Base-by-base conservation (phyloP, 306 rosid genomes). In the Senna siamea region DNA sequence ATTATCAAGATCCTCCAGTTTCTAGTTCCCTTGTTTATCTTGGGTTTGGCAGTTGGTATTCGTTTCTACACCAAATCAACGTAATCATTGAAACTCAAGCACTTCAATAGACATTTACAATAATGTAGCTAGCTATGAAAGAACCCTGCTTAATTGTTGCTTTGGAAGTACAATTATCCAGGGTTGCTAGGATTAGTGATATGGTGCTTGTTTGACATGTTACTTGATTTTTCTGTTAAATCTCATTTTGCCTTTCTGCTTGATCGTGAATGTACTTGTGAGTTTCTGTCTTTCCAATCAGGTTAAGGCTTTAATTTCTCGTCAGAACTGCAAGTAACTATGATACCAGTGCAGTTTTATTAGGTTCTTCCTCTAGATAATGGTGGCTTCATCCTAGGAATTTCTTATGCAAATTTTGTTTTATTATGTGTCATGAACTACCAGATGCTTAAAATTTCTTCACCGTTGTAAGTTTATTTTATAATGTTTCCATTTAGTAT, bases 1-100 rank as follows among this genome's bases (percentile, higher is more conserved):
- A 9, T 91, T 67, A 74, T 85, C 83, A 89, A 67, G 90, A 22
- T 94, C 78, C 96, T 94, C 76, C 97, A 89, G 75, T 82, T 91
- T 77, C 88, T 94, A 35, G 84, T 87, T 73, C 98, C 98, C 46
- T 69, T 92, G 63, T 12, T 92, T 26, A 87, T 94, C 82, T 85
- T 94, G 84, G 97, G 89, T 7, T 18, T 87, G 50, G 98, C 98
- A 1, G 66, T 89, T 4, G 92, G 91, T 32, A 34, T 91, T 77
- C 94, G 89, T 66, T 84, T 87, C 89, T 89, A 88, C 77, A 80
- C 86, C 74, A 89, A 85, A 76, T 74, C 91, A 18, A 22, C 87
- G 23, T 80, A 78, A 73, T 59, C 78, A 32, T 66, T 55, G 55
- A 56, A 65, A 68, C 59, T 20, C 41, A 30, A 56, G 70, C 44